Percentiles rank a stretch among this genome's conserved stretches.
phyloP scores from a whole-genome alignment of 768 basidiomycete species.

The Xerocomellus chrysenteron region DNA sequence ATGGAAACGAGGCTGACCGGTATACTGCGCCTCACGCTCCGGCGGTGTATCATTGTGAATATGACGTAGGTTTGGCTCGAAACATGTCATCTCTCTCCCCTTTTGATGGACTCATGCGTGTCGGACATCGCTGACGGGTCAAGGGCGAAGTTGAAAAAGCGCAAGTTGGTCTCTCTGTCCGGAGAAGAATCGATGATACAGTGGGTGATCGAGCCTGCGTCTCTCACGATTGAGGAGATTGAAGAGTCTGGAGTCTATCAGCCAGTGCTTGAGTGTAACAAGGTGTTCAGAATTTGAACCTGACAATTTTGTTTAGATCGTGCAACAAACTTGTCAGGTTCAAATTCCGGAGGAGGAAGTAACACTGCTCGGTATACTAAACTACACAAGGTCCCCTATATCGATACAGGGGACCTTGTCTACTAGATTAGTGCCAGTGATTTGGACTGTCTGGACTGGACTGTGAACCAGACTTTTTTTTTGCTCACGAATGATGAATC shows the following conservation, averaged over 20 bases:
- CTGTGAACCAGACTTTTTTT: too few relatives aligned
- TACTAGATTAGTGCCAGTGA: too few relatives aligned
- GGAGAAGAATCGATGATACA: too few relatives aligned
- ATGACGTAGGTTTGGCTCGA: slow-evolving; percentile 1
- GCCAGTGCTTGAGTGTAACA: not conserved
- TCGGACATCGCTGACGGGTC: not conserved
- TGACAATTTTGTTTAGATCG: too few relatives aligned
- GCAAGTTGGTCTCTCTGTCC: not conserved
- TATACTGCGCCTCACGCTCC: not conserved
- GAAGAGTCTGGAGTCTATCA: not conserved
- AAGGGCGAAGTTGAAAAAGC: not conserved
- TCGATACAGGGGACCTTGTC: too few relatives aligned
- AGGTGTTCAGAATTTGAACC: too few relatives aligned
- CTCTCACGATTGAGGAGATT: not conserved
- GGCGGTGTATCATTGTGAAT: not conserved
- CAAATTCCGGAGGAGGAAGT: too few relatives aligned
- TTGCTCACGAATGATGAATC: too few relatives aligned
- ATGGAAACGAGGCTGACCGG: not conserved
- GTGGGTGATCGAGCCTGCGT: not conserved
- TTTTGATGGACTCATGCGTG: not conserved
- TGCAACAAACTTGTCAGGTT: too few relatives aligned
- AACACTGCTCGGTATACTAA: too few relatives aligned
- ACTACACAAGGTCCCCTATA: too few relatives aligned
- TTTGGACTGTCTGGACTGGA: too few relatives aligned
- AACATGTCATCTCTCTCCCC: not conserved